Evolutionary conservation across 1,284 basidiomycete species (phyloP), one percentile per base, ranked within the genome.

Genomic region (Schizopora paradoxa): DNA sequence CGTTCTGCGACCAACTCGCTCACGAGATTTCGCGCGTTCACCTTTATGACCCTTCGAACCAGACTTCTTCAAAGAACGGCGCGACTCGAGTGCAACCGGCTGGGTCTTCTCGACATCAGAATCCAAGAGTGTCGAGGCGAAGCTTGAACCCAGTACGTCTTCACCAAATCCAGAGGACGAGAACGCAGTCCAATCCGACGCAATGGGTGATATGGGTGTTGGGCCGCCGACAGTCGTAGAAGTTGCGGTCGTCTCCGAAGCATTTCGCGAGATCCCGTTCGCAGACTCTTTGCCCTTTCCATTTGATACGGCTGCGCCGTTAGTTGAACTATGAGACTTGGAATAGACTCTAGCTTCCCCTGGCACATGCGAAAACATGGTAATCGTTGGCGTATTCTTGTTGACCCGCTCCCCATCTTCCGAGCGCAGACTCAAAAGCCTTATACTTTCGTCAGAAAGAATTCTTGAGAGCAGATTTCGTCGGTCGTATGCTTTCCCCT

Each of bases 391-490:
- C 5, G 51, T 36, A 6, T 51, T 41, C 27, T 43, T 23, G 25
- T 41, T 52, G 23, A 41, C 36, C n/a, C n/a, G n/a, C 19, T 48
- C 51, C n/a, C 50, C 45, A 23, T 60, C 49, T 16, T 56, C 27
- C 14, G 51, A 35, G 26, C 54, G 43, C 38, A 53, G 36, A 23
- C 62, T 57, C 27, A 66, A 23, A 2, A 69, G 61, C 5, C 78
- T 76, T 7, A 83, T 67, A 0, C 80, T 86, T 47, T 86, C 83
- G 45, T 86, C 84, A 3, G 75, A 67, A 48, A 87, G 76, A 38
- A 87, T 51, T 19, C 56, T 58, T 1, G 64, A 58, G 18, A 68
- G 50, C 0, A 54, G 50, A 2, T 58, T 55, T n/a, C 55, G 52
- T 13, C 47, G 41, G 26, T 47, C 53, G 41, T 16, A 39, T 27